Evolutionary conservation across 768 basidiomycete species (phyloP), one percentile per base, ranked within the genome.

Genomic region (Termitomyces bulborhizus): DNA sequence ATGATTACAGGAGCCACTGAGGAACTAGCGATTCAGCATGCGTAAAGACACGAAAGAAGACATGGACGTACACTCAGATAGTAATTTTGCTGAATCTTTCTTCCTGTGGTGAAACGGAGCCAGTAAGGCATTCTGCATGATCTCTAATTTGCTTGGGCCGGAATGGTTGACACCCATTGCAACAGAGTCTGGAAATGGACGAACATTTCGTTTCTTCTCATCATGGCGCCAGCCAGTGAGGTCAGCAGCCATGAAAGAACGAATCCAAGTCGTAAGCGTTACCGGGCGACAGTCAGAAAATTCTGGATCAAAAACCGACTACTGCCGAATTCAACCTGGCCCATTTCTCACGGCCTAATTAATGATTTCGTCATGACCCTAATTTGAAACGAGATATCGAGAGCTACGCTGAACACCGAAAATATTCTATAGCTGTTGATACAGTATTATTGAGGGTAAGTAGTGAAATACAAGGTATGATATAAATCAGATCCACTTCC

Each of bases 1-100:
- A 94, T 91, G 62, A 94, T 90, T 57, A 86, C 85, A 12, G 91
- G 91, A 13, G 91, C 91, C 67, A 94, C 92, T 85, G 65, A 47
- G 54, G 34, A 36, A 54, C 43, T 42, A 41, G 47, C 9, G 34
- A n/a, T 41, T 48, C 51, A 21, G 21, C 40, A 40, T 49, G 24
- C 31, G 6, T 37, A 45, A 44, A 29, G 7, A 46, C 47, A 43
- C 53, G 18, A 43, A 42, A 36, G 50, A 24, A 32, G 39, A 58
- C 15, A 45, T 31, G 56, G 37, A 66, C 87, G 64, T 71, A 93
- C 90, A 76, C 68, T 89, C 88, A 52, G 88, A 79, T 15, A 93
- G 73, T 51, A 93, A 86, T 64, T 77, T 79, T 13, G 82, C 79
- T 1, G 90, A 87, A 60, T 90, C 84, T 41, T 76, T 74, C 68